phyloP scores from a whole-genome alignment of 768 basidiomycete genomes.

The Candolleomyces eurysporus region DNA sequence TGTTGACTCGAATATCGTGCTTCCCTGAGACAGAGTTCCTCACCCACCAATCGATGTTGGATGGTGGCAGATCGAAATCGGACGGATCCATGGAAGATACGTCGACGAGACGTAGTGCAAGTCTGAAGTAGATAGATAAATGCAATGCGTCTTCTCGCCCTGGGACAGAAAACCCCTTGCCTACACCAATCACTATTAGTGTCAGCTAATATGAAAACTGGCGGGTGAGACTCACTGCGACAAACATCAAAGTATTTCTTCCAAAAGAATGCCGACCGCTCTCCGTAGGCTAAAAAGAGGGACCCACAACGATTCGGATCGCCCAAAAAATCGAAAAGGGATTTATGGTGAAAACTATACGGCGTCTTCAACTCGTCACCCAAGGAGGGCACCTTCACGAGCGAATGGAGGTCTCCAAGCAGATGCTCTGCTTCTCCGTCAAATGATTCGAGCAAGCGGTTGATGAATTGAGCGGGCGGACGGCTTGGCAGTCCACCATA shows the following conservation, averaged over 20 bases:
- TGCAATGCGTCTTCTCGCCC: neutral
- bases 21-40: neutral
- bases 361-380: neutral
- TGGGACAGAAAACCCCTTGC: neutral
- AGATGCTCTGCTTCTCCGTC: neutral
- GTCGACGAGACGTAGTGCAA: neutral
- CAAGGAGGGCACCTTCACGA: neutral
- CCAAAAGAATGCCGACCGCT: neutral
- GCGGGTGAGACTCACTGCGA: neutral
- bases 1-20: neutral
- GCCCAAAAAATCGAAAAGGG: neutral
- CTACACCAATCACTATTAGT: neutral
- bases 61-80: neutral
- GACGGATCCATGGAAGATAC: too few species aligned
- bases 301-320: neutral
- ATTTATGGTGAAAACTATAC: neutral
- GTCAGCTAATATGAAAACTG: neutral
- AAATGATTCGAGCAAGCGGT: neutral
- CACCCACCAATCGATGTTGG: neutral
- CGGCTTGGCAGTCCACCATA: neutral
- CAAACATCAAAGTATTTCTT: neutral
- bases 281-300: neutral
- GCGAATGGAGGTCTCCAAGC: neutral
- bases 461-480: neutral
- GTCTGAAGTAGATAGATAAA: neutral